Evolutionary conservation across 2,329 filamentous ascomycete species (phyloP).

Genomic region (Arthroderma sp.): DNA sequence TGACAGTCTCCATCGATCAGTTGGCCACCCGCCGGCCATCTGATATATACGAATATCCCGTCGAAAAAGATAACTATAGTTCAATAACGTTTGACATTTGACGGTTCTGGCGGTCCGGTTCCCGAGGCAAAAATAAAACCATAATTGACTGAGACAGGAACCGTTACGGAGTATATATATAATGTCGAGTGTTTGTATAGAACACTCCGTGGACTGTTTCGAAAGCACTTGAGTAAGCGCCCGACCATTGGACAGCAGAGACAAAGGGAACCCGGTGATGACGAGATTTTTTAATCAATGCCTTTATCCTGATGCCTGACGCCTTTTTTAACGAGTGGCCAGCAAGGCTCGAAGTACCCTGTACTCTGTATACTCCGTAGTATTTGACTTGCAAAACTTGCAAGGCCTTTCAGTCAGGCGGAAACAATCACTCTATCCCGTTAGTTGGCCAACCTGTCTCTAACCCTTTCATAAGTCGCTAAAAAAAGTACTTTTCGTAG

Average conservation of each 20-base stretch:
- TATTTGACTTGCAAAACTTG: no score
- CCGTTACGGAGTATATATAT: neutral
- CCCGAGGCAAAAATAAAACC: slow-evolving; percentile 2
- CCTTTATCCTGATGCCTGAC: neutral
- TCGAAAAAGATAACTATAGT: neutral
- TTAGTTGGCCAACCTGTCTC: neutral
- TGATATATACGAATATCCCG: neutral
- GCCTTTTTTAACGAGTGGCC: neutral
- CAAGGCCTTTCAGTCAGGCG: neutral
- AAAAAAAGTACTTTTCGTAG: neutral
- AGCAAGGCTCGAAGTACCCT: neutral
- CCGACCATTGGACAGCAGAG: neutral
- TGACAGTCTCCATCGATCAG: neutral
- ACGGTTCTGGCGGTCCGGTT: neutral
- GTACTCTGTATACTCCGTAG: no score
- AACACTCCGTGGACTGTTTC: neutral
- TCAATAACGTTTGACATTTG: neutral
- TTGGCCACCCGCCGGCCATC: neutral
- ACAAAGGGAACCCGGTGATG: neutral
- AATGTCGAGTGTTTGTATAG: neutral
- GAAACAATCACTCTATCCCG: neutral
- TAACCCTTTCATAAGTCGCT: neutral
- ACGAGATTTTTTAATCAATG: neutral
- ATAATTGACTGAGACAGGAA: neutral
- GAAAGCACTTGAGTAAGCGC: neutral